Evolutionary conservation across 1,139 yeast genomes (phyloP), one percentile per base, ranked within the genome.

Genomic region (Suhomyces atakaporum): DNA sequence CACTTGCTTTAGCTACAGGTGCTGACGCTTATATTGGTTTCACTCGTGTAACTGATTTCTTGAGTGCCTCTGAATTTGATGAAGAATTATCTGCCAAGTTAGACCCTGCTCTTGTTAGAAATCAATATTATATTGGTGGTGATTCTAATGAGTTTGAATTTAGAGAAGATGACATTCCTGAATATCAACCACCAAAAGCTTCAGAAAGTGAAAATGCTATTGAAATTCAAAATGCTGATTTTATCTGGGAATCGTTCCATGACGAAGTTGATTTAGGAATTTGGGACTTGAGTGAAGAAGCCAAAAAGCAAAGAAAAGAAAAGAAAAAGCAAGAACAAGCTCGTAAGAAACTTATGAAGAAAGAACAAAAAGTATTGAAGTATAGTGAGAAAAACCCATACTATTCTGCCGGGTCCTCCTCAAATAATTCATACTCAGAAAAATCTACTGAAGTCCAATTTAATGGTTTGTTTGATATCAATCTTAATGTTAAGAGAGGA

Each of bases 21-120:
- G 73, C 79, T 18, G 82, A 77, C 56, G 81, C 80, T 1, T 59
- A 63, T 44, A 66, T 75, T 49, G 81, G 80, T 0, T 70, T 74
- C 46, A 58, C 56, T 26, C 62, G 81, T 50, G 71, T 75, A 36
- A 65, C 62, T 37, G 72, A 62, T 20, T 75, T 58, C 43, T 56
- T 76, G 39, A 53, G 67, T 28, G 62, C 75, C 7, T 59, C 53
- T 7, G 79, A 75, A 29, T 58, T 53, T 38, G 45, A 49, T 26
- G 54, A 50, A n/a, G 57, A 54, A 16, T 45, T 60, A 24, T 50
- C 54, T 18, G 39, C 50, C 9, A 50, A 45, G 18, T 47, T 62
- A 31, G 16, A 27, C 15, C 30, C 30, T 16, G 29, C 33, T n/a
- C 24, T 22, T 23, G 36, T 35, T 14, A 35, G 35, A 19, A 47